Evolutionary conservation across 176 grass and related monocot genomes (phyloP).

Genomic region (Zea mays): DNA sequence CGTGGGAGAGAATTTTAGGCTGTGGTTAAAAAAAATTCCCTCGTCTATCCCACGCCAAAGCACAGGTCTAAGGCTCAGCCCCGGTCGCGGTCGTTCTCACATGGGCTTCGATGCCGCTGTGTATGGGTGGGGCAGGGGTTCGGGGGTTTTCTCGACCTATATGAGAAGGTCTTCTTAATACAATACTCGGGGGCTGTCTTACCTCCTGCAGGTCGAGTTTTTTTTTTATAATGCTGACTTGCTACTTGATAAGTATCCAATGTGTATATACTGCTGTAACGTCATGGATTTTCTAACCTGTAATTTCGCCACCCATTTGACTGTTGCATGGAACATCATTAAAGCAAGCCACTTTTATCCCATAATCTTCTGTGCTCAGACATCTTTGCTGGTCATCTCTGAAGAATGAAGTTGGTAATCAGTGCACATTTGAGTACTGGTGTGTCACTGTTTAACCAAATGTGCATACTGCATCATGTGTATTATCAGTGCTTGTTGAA

Average conservation of each 20-base stretch:
- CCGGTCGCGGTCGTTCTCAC: no score
- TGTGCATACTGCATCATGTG: not conserved
- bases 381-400: not conserved
- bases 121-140: no score
- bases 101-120: no score
- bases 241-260: constrained; percentile 17
- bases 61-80: no score
- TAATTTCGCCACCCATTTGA: not conserved
- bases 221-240: not conserved
- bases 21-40: no score
- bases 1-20: no score
- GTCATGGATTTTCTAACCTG: constrained; percentile 11
- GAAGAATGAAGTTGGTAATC: not conserved
- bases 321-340: constrained; percentile 8
- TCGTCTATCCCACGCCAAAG: no score
- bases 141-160: no score
- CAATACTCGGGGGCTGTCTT: no score
- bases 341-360: not conserved
- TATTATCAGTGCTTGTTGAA: not conserved
- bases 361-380: constrained; percentile 1
- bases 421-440: not conserved
- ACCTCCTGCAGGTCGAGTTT: no score
- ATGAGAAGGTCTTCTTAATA: no score
- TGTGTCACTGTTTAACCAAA: constrained; percentile 13
- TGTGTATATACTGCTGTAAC: not conserved